Base-by-base conservation (phyloP, 768 basidiomycete species). In the Pisolithus sp. region DNA sequence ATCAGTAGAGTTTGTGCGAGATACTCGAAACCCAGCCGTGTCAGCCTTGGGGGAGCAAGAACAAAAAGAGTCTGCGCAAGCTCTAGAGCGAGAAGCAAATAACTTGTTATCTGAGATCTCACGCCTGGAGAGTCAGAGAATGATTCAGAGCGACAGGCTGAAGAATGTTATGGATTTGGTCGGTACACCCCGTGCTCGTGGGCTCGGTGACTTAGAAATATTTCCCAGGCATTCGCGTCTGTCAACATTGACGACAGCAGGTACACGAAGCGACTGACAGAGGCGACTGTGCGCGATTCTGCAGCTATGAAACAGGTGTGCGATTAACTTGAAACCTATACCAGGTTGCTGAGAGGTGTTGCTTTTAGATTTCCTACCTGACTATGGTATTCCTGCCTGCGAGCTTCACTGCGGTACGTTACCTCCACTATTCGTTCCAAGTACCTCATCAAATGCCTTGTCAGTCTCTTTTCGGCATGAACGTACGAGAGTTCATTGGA, bases 351-450 rank as follows among this genome's bases (percentile, higher is more conserved):
- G 17, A 6, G 13, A n/a, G 28, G 24, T 51, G n/a, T 1, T 30
- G 18, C 4, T n/a, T 23, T 18, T 23, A 67, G 66, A 65, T 67
- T 15, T 61, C 79, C 0, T 81, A 81, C 53, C 64, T 84, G 2
- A 79, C 81, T 0, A 83, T 82, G 79, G 59, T 81, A 17, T 84
- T 83, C 61, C 66, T 83, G 8, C 82, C 82, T 0, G 75, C 78
- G 2, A 74, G 74, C 13, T 78, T 83, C 44, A 36, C 65, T 34
- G 57, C 69, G 0, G 70, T 71, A 20, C 53, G 66, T 58, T 17
- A 7, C 12, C 2, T 18, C 5, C 1, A 39, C 23, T 15, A 6
- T 18, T 7, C 23, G 10, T 5, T 21, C n/a, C 1, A 5, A 10
- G 10, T 44, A 23, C 12, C 45, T 39, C 24, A 9, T 36, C 56